Evolutionary conservation across 2,329 filamentous ascomycete species (phyloP).

Genomic region (Colletotrichum brevisporum): DNA sequence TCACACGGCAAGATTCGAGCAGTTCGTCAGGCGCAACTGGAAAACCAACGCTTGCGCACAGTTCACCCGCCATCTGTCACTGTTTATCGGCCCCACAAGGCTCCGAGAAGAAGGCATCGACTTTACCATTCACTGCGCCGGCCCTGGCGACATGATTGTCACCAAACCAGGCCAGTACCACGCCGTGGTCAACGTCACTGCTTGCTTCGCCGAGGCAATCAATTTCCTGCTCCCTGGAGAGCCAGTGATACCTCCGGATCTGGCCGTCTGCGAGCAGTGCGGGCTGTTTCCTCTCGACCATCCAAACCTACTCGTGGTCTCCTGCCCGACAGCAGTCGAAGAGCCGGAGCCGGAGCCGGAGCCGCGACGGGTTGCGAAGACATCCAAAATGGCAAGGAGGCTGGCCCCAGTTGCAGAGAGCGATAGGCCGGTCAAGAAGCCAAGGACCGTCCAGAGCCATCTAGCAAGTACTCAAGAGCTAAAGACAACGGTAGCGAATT

Average conservation of each 20-base stretch:
- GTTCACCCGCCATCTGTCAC: constrained; percentile 12
- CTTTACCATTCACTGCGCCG: constrained; percentile 1
- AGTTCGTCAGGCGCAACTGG: constrained; percentile 13
- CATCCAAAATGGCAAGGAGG: no score
- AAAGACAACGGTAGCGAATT: background rate
- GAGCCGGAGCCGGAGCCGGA: no score
- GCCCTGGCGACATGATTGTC: constrained; percentile 1
- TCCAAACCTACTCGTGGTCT: background rate
- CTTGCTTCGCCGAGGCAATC: constrained; percentile 16
- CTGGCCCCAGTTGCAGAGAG: no score
- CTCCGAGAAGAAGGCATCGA: constrained; percentile 4
- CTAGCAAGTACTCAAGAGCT: background rate
- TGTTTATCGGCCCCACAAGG: constrained; percentile 6
- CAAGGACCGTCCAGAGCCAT: no score
- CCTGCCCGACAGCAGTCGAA: background rate
- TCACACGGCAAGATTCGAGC: constrained; percentile 1
- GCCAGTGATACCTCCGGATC: background rate
- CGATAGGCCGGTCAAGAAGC: no score
- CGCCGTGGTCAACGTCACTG: background rate
- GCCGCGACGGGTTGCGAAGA: no score
- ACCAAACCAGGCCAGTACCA: constrained; percentile 8
- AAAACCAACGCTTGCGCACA: constrained; percentile 2
- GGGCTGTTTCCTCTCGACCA: constrained; percentile 4
- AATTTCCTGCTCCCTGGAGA: constrained; percentile 14
- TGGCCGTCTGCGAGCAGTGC: constrained; percentile 12